A percentile compares a stretch with the other conserved stretches of the same genome.
These are phyloP conservation scores for Fusarium tupiense DNA, from an alignment of 2,329 filamentous ascomycete genomes.

Conservation along the genomic window DNA sequence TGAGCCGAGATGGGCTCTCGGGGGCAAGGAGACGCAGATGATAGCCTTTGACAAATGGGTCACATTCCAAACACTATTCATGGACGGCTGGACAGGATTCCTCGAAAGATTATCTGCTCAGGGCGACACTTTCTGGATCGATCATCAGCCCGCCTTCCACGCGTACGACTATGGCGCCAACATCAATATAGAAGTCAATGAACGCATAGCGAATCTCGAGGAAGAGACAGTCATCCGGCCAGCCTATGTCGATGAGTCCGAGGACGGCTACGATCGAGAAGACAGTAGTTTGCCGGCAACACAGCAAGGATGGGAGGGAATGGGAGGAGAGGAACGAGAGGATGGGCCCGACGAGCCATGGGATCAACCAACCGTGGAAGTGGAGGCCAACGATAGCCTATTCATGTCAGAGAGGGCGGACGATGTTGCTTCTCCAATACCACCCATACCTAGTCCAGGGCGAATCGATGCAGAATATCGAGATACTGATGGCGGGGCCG, in stretches of 20 bases:
- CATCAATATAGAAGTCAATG: neutral
- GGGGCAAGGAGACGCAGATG: too few relatives aligned
- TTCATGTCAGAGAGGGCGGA: neutral
- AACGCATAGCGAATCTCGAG: neutral
- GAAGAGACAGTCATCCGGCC: neutral
- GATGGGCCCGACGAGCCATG: neutral
- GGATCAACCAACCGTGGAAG: neutral
- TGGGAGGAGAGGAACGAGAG: neutral
- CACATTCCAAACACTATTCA: neutral
- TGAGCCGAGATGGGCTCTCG: neutral
- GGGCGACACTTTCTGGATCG: neutral
- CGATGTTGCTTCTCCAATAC: neutral
- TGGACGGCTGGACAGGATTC: neutral
- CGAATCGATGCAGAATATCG: neutral
- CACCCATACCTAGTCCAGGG: neutral
- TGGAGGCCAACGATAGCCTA: neutral
- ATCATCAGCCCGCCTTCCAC: neutral
- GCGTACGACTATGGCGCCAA: neutral
- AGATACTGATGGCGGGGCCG: neutral
- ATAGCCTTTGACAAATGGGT: too few relatives aligned
- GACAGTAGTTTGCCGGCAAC: rapidly evolving
- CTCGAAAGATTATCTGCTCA: neutral
- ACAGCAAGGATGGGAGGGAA: neutral
- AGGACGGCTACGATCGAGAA: neutral
- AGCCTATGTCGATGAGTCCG: neutral